Conservation (phyloP, 208 protist species). For the Trypanosoma theileri region DNA sequence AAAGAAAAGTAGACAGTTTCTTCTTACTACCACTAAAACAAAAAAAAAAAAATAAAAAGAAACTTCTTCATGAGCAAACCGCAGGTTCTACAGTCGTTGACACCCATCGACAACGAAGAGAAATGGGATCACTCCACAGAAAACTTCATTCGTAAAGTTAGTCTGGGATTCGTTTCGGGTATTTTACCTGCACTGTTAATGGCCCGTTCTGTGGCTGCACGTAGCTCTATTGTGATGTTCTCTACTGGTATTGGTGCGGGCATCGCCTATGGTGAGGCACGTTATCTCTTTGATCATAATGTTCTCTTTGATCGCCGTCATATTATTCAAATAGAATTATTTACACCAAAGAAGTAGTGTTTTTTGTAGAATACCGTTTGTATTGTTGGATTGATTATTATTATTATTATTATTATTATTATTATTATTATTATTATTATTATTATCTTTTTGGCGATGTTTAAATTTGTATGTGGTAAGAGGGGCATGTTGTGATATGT, state of each 20-base stretch:
- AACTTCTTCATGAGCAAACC: neutral
- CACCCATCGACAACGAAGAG: constrained; percentile 54
- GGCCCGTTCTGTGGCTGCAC: constrained; percentile 61
- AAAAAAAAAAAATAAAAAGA: neutral
- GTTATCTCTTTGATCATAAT: constrained; percentile 88
- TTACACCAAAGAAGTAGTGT: constrained; percentile 27
- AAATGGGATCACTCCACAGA: constrained; percentile 92
- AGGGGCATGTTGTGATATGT: neutral
- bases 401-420: neutral
- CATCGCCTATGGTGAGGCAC: constrained; percentile 85
- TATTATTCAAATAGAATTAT: constrained; percentile 49
- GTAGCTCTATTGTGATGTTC: constrained; percentile 58
- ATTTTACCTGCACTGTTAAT: constrained; percentile 75
- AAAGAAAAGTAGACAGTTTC: neutral
- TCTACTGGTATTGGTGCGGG: constrained; percentile 77
- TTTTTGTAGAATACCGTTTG: neutral
- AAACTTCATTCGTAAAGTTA: constrained; percentile 84
- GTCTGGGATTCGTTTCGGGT: constrained; percentile 68
- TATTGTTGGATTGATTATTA: no score
- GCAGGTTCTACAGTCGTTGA: constrained; percentile 6
- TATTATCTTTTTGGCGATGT: neutral
- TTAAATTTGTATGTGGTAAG: neutral
- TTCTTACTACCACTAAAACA: neutral
- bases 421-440: neutral
- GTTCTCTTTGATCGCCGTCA: constrained; percentile 86